These are phyloP conservation scores for Tuber borchii DNA, from an alignment of 495 filamentous ascomycete genomes.

Conservation along the genomic window DNA sequence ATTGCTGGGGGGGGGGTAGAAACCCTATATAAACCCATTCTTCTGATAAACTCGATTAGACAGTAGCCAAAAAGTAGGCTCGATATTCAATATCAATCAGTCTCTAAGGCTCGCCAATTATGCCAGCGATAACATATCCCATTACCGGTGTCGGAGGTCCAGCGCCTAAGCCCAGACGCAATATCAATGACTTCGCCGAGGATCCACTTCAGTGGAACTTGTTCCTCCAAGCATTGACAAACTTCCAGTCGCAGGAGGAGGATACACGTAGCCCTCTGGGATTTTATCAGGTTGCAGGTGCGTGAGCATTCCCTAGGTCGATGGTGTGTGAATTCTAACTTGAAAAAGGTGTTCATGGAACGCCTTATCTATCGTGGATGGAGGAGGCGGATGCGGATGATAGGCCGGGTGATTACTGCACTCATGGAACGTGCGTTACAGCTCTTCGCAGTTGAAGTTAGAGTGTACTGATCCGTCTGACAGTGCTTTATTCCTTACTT, in stretches of 20 bases:
- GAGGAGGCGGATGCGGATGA: constrained; percentile 2
- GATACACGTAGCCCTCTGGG: constrained; percentile 9
- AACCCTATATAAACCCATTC: neutral
- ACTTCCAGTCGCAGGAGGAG: neutral
- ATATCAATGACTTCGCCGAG: neutral
- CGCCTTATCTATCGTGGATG: constrained; percentile 11
- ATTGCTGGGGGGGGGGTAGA: neutral
- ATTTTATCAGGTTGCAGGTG: constrained; percentile 20
- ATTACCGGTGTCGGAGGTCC: neutral
- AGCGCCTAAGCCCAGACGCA: neutral
- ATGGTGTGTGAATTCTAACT: neutral
- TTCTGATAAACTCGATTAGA: neutral
- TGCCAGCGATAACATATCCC: neutral
- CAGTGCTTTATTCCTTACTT: constrained; percentile 15
- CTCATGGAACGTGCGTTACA: constrained; percentile 17
- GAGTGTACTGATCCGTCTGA: neutral
- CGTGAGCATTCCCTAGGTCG: neutral
- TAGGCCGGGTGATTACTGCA: constrained; percentile 17
- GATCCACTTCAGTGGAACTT: constrained; percentile 13
- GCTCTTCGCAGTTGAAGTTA: neutral
- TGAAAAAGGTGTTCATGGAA: constrained; percentile 13
- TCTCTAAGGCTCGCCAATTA: neutral
- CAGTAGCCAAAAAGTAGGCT: neutral
- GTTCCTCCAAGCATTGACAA: constrained; percentile 6
- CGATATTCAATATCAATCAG: neutral